Evolutionary conservation across 306 rosid species (phyloP), one percentile per base, ranked within the genome.

Genomic region (Sindora glabra): DNA sequence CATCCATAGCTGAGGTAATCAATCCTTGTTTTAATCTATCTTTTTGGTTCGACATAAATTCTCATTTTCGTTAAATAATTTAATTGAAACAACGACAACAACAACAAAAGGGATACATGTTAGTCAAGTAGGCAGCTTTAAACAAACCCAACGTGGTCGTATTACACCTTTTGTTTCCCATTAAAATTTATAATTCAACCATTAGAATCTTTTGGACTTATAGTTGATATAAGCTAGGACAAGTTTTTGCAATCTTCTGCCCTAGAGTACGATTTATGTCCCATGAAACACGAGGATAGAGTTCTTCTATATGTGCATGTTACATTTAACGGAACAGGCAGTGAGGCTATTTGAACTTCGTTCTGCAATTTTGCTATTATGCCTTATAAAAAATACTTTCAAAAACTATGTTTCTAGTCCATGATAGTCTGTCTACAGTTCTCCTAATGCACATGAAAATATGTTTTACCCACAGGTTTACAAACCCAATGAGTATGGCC

Each of bases 1-100:
- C 87, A 16, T 86, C 99, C 38, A 77, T 89, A 37, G 87, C 96
- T 11, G 95, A 89, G 96, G 99, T 83, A 73, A 63, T 73, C n/a
- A n/a, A n/a, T 63, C 19, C 15, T 17, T n/a, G n/a, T 14, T 47
- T 42, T 59, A 10, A 11, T 27, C 51, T 26, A 22, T 27, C 15
- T 36, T 22, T 38, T 45, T 15, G 59, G 6, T 39, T n/a, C n/a
- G n/a, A n/a, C n/a, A n/a, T n/a, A n/a, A n/a, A n/a, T n/a, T n/a
- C n/a, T n/a, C n/a, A n/a, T n/a, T n/a, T n/a, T n/a, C n/a, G n/a
- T n/a, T n/a, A n/a, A n/a, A n/a, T n/a, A n/a, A n/a, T n/a, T n/a
- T n/a, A n/a, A n/a, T n/a, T n/a, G n/a, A n/a, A n/a, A n/a, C n/a
- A n/a, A n/a, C n/a, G n/a, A n/a, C n/a, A n/a, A n/a, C n/a, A n/a